A percentile compares a stretch with the other conserved stretches of the same genome.
These are phyloP conservation scores for Claviceps maximensis DNA, from an alignment of 2,329 filamentous ascomycete genomes.

Conservation along the genomic window DNA sequence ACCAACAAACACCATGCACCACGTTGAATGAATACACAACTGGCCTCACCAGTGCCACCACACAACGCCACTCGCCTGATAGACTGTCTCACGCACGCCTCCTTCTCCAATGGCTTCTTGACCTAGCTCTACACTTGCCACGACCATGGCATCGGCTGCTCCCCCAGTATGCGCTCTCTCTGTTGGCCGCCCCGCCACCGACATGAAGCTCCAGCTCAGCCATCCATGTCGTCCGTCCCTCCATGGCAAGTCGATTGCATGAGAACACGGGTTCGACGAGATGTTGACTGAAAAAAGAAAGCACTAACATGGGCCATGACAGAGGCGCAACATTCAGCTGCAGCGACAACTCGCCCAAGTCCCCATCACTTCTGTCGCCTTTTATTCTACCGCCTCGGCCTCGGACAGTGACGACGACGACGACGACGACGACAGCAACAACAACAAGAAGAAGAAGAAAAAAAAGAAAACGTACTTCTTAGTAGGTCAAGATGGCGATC, in stretches of 20 bases:
- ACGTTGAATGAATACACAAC: not conserved
- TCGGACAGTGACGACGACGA: too few relatives aligned
- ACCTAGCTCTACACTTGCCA: not conserved
- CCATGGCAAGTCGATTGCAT: not conserved
- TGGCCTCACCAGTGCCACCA: too few relatives aligned
- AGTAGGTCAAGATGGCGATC: constrained; percentile 45
- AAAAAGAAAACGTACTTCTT: too few relatives aligned
- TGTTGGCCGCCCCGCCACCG: not conserved
- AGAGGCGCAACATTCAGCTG: constrained; percentile 8
- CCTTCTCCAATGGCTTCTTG: constrained; percentile 2
- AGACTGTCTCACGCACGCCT: not conserved
- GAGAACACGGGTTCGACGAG: too few relatives aligned
- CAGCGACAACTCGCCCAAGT: constrained; percentile 29
- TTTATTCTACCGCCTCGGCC: constrained; percentile 25
- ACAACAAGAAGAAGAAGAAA: too few relatives aligned
- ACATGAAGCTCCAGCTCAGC: too few relatives aligned
- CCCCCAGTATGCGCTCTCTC: not conserved
- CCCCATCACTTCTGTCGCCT: constrained; percentile 47
- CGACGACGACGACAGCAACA: too few relatives aligned
- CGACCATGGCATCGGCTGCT: not conserved
- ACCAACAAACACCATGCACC: not conserved
- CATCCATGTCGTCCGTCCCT: too few relatives aligned
- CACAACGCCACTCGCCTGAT: not conserved
- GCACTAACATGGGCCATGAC: not conserved
- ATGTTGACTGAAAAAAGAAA: not conserved